Evolutionary conservation across 768 basidiomycete genomes (phyloP).

Genomic region (Cystobasidium onofrii): DNA sequence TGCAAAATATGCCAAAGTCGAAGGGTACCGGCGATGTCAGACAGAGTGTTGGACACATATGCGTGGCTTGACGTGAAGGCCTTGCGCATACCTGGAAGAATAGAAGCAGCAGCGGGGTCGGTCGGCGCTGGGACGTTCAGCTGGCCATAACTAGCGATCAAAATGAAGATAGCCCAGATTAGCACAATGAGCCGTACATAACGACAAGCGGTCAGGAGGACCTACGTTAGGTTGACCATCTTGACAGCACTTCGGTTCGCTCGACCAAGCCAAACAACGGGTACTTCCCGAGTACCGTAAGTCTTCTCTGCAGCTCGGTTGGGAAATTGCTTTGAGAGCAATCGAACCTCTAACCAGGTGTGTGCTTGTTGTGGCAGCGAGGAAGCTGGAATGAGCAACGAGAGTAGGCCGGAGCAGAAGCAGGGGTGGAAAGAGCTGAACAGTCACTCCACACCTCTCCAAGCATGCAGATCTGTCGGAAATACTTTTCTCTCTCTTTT

Average conservation of each 20-base stretch:
- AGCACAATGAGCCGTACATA: too few relatives aligned
- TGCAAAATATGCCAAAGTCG: neutral
- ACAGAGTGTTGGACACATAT: too few relatives aligned
- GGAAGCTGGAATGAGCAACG: too few relatives aligned
- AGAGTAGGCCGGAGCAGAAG: too few relatives aligned
- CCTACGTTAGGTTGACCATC: conserved; percentile 29
- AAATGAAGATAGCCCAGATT: neutral
- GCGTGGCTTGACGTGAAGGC: neutral
- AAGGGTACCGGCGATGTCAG: neutral
- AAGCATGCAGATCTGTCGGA: too few relatives aligned
- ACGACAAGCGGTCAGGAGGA: neutral
- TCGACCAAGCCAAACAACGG: neutral
- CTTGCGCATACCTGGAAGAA: conserved; percentile 20
- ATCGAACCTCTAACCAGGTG: too few relatives aligned
- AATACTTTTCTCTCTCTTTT: neutral
- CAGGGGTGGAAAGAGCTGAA: too few relatives aligned
- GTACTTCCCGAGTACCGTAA: neutral
- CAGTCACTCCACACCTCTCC: too few relatives aligned
- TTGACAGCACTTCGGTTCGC: neutral
- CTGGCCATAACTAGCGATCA: conserved; percentile 9
- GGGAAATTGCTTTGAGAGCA: neutral
- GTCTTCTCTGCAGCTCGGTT: neutral
- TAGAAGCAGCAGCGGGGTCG: neutral
- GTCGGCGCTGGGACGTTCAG: conserved; percentile 6
- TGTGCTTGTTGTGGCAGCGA: too few relatives aligned